Base-by-base conservation (phyloP, 768 basidiomycete genomes). In the Russula brevipes region DNA sequence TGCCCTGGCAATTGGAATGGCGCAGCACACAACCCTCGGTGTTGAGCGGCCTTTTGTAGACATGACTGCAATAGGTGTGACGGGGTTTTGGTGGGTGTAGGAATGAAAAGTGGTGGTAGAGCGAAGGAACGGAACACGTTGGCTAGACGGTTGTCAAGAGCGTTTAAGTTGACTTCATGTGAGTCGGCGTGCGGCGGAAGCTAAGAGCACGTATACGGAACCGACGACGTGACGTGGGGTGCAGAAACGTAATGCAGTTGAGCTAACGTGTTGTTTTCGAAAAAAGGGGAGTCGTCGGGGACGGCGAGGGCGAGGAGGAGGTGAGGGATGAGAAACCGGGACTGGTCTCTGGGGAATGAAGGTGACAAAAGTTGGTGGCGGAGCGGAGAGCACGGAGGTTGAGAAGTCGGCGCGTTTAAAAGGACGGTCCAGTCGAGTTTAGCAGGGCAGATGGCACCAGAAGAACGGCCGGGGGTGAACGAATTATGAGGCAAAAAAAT, bases 21-120 rank as follows among this genome's bases (percentile, higher is more conserved):
- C 91, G 72, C 91, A 93, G 76, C 91, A 94, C 69, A 94, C 91
- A 74, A 94, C 81, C 73, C 91, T 88, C 59, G 91, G 91, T 54
- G 83, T 82, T 59, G 86, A 76, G 68, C 91, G 85, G 71, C 89
- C 90, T 80, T 91, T 91, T 68, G 84, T 82, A 49, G 68, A 64
- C 66, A 66, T 66, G 39, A 53, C 31, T 50, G 52, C 54, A 49
- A 54, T 24, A 39, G 35, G 16, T 4, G 49, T 39, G 24, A 55
- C 36, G 60, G 50, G 46, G 54, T 46, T 57, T 24, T 41, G 11
- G 49, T n/a, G 42, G 42, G 63, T 61, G 35, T 14, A 52, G 10
- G 3, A 17, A 10, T 17, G 17, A 50, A 52, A 53, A 60, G 33
- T 38, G 41, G 35, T 36, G 50, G 24, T 42, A 31, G 51, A 14